Conservation (phyloP, 2,329 filamentous ascomycete species). For the Calonectria ilicicola region DNA sequence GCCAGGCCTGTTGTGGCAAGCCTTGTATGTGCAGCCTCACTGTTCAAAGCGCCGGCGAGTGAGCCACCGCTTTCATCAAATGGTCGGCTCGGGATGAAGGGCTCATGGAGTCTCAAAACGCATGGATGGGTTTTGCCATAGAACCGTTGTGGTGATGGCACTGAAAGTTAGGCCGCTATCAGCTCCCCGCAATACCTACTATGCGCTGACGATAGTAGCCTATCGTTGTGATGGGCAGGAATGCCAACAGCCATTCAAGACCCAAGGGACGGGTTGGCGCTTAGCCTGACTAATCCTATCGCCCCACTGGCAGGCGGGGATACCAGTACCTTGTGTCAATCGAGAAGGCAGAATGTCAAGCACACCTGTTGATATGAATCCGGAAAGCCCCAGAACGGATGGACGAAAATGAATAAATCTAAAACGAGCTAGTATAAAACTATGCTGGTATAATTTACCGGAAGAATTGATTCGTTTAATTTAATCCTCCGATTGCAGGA, state of each 20-base stretch:
- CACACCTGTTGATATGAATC: background rate
- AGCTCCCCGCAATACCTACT: background rate
- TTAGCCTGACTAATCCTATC: constrained; percentile 22
- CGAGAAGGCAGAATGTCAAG: background rate
- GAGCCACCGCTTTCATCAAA: constrained; percentile 33
- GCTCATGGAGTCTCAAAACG: constrained; percentile 43
- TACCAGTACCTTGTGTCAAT: background rate
- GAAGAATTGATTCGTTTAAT: background rate
- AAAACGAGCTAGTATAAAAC: background rate
- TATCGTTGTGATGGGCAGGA: background rate
- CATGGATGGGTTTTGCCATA: constrained; percentile 44
- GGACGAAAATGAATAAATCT: background rate
- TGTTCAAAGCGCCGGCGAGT: constrained; percentile 34
- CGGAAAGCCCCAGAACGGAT: background rate
- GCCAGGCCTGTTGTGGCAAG: background rate
- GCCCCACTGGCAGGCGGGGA: constrained; percentile 16
- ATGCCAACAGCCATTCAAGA: constrained; percentile 21
- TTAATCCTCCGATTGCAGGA: background rate
- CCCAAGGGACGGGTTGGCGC: constrained; percentile 7
- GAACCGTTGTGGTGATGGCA: constrained; percentile 34
- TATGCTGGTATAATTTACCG: background rate
- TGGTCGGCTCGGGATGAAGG: constrained; percentile 39
- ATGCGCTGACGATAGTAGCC: constrained; percentile 4
- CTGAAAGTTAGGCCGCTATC: constrained; percentile 20
- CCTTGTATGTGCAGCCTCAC: constrained; percentile 8